A percentile compares a stretch with the other conserved stretches of the same genome.
These are phyloP conservation scores for Saccharomycopsis babjevae DNA, from an alignment of 805 yeast species.

Conservation along the genomic window DNA sequence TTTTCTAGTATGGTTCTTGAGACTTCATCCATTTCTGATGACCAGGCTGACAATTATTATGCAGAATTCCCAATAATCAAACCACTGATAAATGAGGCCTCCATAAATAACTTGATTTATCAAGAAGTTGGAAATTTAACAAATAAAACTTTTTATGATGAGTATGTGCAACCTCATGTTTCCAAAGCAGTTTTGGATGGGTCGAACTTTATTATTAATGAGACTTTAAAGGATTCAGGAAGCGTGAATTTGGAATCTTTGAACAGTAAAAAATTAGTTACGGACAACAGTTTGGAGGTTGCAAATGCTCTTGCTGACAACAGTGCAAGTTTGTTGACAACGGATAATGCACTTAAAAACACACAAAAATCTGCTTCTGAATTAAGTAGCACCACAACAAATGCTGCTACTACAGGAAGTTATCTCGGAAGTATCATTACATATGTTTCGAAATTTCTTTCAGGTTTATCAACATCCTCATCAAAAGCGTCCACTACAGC, in stretches of 20 bases:
- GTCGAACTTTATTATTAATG: slow-evolving; percentile 1
- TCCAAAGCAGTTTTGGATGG: slow-evolving; percentile 8
- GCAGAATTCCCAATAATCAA: not conserved
- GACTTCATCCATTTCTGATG: not conserved
- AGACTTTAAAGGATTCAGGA: not conserved
- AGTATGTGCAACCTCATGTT: slow-evolving; percentile 7
- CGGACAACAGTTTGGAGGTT: not conserved
- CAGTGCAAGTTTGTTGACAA: not conserved
- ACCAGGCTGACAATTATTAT: not conserved
- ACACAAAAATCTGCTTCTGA: not conserved
- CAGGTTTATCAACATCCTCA: not conserved
- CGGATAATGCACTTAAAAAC: not conserved
- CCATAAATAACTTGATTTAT: slow-evolving; percentile 5
- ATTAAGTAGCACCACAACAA: not conserved
- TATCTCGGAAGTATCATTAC: slow-evolving; percentile 1
- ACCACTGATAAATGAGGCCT: not conserved
- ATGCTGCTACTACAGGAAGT: not conserved
- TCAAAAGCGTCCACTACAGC: not conserved
- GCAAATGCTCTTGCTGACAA: not conserved
- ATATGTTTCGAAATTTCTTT: not conserved
- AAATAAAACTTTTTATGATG: slow-evolving; percentile 10
- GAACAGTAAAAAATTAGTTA: not conserved
- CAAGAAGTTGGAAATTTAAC: slow-evolving; percentile 10
- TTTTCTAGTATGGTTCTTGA: not conserved
- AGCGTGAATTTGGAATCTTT: not conserved